These are phyloP conservation scores for Metschnikowia vanudenii DNA, from an alignment of 805 yeast genomes.

Conservation along the genomic window DNA sequence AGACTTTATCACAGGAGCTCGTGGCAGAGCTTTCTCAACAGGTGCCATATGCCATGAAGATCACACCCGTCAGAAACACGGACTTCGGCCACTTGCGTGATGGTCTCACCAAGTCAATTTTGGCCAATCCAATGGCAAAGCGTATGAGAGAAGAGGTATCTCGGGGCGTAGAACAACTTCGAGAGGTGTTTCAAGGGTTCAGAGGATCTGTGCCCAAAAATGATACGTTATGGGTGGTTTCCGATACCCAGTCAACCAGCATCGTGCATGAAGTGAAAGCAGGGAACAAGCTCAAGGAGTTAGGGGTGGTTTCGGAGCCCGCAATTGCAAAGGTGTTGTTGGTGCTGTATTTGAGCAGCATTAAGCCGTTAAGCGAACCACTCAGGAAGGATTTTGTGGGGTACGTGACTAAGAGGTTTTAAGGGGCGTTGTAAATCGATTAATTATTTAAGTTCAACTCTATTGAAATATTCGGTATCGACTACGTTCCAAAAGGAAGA, in stretches of 20 bases:
- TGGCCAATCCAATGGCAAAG: conserved; percentile 63
- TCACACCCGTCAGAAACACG: conserved; percentile 86
- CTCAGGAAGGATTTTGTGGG: conserved; percentile 44
- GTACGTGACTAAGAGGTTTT: conserved; percentile 5
- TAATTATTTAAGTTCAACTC: background rate
- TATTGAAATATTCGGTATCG: background rate
- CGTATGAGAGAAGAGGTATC: conserved; percentile 38
- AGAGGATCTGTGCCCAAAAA: conserved; percentile 76
- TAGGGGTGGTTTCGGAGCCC: conserved; percentile 67
- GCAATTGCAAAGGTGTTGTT: conserved; percentile 65
- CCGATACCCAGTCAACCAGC: conserved; percentile 9
- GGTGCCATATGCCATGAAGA: conserved; percentile 65
- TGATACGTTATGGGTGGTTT: conserved; percentile 57
- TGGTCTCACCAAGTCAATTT: conserved; percentile 78
- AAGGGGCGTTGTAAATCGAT: background rate
- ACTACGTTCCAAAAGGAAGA: no score
- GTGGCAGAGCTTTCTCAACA: conserved; percentile 56
- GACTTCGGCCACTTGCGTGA: conserved; percentile 88
- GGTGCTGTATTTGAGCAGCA: conserved; percentile 72
- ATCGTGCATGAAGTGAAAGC: conserved; percentile 15
- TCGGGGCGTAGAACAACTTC: conserved; percentile 66
- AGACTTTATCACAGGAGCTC: conserved; percentile 50
- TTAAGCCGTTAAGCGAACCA: conserved; percentile 59
- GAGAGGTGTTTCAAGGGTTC: conserved; percentile 53
- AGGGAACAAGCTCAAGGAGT: conserved; percentile 6